phyloP scores from a whole-genome alignment of 345 rosid species.

The Xanthoceras sorbifolium region DNA sequence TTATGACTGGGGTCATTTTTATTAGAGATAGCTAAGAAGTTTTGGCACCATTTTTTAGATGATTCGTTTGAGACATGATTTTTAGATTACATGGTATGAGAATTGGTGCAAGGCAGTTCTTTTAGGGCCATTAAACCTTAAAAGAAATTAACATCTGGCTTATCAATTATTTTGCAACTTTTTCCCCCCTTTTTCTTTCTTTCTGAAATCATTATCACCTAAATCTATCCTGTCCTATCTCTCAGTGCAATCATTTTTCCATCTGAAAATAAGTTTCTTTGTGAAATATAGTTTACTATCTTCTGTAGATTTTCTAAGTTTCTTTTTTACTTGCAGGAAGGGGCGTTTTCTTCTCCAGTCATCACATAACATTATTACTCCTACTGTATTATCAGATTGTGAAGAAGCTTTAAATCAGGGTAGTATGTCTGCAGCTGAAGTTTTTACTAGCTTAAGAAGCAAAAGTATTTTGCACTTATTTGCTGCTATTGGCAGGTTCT shows the following conservation, averaged over 20 bases:
- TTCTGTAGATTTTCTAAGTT: constrained; percentile 16
- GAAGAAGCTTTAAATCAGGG: constrained; percentile 97
- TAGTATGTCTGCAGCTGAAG: constrained; percentile 71
- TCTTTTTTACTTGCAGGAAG: constrained; percentile 57
- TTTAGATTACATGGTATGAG: background rate
- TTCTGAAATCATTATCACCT: background rate
- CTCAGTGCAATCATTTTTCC: background rate
- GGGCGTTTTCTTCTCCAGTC: constrained; percentile 84
- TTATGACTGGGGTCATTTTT: background rate
- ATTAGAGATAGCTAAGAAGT: background rate
- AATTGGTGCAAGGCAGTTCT: background rate
- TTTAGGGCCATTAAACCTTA: background rate
- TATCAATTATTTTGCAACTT: background rate
- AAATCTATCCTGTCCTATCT: background rate
- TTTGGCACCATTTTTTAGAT: background rate
- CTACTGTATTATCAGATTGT: constrained; percentile 60
- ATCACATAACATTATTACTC: constrained; percentile 62
- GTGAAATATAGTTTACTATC: constrained; percentile 10
- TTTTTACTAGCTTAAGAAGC: constrained; percentile 79
- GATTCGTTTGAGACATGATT: background rate
- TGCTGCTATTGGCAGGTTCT: constrained; percentile 86
- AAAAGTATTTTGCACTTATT: constrained; percentile 84
- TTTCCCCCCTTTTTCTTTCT: background rate
- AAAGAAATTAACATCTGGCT: background rate
- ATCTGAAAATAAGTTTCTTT: background rate